These are phyloP conservation scores for Gyromitra esculenta DNA, from an alignment of 2,329 filamentous ascomycete genomes.

Conservation along the genomic window DNA sequence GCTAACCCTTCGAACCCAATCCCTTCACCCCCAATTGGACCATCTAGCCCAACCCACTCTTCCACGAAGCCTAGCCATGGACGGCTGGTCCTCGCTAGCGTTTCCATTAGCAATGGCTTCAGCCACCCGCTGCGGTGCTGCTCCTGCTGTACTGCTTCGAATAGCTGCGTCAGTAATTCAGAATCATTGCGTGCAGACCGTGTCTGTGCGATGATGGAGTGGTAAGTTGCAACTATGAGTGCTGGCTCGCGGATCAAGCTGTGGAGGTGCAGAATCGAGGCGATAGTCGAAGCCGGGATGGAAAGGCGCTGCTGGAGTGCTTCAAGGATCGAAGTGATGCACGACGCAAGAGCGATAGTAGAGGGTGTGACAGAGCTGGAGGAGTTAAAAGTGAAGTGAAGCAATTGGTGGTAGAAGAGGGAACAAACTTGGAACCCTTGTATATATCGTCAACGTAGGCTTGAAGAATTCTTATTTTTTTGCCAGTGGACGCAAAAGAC, in stretches of 20 bases:
- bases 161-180: slow-evolving; percentile 51
- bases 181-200: slow-evolving; percentile 46
- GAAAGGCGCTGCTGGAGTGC: slow-evolving; percentile 56
- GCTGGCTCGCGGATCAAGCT: slow-evolving; percentile 53
- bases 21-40: slow-evolving; percentile 62
- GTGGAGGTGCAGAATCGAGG: slow-evolving; percentile 56
- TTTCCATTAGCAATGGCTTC: slow-evolving; percentile 53
- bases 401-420: not conserved
- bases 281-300: slow-evolving; percentile 52
- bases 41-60: slow-evolving; percentile 76
- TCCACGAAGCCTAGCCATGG: slow-evolving; percentile 75
- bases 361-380: slow-evolving; percentile 45
- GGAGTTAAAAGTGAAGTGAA: not conserved
- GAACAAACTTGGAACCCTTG: slow-evolving; percentile 28
- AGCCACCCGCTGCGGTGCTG: slow-evolving; percentile 53
- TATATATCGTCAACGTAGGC: slow-evolving; percentile 50
- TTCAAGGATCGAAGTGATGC: slow-evolving; percentile 54
- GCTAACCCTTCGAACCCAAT: slow-evolving; percentile 43
- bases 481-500: slow-evolving; percentile 53
- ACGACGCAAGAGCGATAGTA: slow-evolving; percentile 55
- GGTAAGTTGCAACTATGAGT: slow-evolving; percentile 52
- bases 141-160: slow-evolving; percentile 51
- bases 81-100: slow-evolving; percentile 68
- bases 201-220: slow-evolving; percentile 72
- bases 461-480: slow-evolving; percentile 51